These are phyloP conservation scores for Schizothecium vesticola DNA, from an alignment of 495 filamentous ascomycete genomes.

Conservation along the genomic window DNA sequence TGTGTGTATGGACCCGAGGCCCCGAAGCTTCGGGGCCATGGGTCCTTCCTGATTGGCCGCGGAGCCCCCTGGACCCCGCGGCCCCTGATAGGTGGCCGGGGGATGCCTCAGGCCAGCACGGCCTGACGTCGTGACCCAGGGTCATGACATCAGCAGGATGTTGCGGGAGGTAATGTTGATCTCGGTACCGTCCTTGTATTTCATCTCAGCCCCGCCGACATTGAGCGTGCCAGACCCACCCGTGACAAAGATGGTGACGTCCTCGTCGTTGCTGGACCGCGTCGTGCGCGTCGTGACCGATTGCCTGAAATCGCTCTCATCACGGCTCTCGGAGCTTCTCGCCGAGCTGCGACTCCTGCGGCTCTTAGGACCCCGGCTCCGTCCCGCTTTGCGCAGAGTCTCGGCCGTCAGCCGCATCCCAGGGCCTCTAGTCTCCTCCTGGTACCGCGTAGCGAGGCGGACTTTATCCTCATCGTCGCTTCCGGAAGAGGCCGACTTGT, in stretches of 20 bases:
- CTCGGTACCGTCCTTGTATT: constrained; percentile 47
- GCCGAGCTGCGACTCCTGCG: constrained; percentile 47
- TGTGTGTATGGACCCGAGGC: too few species aligned
- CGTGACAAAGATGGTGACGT: constrained; percentile 50
- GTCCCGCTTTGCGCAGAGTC: constrained; percentile 39
- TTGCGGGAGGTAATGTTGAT: constrained; percentile 42
- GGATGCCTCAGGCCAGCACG: too few species aligned
- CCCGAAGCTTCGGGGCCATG: too few species aligned
- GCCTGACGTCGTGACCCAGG: too few species aligned
- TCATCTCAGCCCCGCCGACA: constrained; percentile 46
- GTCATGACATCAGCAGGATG: too few species aligned
- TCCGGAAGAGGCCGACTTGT: constrained; percentile 20
- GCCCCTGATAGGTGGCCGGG: too few species aligned
- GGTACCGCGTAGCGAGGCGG: constrained; percentile 42
- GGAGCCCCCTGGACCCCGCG: too few species aligned
- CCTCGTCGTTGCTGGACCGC: constrained; percentile 43
- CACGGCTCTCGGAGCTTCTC: constrained; percentile 47
- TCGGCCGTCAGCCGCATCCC: constrained; percentile 45
- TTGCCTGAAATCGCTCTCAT: constrained; percentile 53
- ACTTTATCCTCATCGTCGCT: constrained; percentile 47
- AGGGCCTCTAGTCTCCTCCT: constrained; percentile 40
- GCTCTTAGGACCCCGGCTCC: constrained; percentile 20
- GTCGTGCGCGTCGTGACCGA: constrained; percentile 53
- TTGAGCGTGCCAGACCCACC: constrained; percentile 39
- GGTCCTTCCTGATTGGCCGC: too few species aligned